Conservation (phyloP, 306 rosid species). For the Hippophae gyantsensis region DNA sequence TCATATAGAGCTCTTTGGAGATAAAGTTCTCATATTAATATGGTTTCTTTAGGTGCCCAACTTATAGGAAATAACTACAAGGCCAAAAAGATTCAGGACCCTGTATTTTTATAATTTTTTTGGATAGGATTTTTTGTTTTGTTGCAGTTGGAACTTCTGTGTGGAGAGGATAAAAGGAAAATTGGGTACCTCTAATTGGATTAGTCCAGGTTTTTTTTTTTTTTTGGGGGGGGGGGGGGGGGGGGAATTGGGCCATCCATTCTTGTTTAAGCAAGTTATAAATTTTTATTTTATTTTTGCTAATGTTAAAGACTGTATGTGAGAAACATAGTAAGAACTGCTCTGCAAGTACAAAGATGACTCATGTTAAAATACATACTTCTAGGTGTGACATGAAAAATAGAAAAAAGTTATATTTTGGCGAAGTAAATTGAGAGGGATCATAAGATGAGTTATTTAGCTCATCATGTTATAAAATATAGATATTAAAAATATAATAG, state of each 20-base stretch:
- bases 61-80: constrained; percentile 2
- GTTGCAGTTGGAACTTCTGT: constrained; percentile 12
- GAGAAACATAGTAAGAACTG: too few species aligned
- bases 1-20: background rate
- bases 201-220: constrained; percentile 13
- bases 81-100: constrained; percentile 8
- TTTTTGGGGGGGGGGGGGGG: too few species aligned
- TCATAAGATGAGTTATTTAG: too few species aligned
- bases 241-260: background rate
- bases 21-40: background rate
- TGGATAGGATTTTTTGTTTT: constrained; percentile 44
- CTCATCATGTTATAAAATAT: too few species aligned
- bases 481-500: too few species aligned
- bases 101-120: constrained; percentile 18
- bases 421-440: too few species aligned
- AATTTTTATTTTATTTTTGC: too few species aligned
- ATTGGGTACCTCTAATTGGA: constrained; percentile 2
- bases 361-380: too few species aligned
- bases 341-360: too few species aligned
- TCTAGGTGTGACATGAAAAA: too few species aligned
- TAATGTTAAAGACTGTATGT: too few species aligned
- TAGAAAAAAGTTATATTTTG: too few species aligned
- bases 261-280: background rate
- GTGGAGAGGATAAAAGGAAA: constrained; percentile 23
- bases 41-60: constrained; percentile 2